phyloP scores from a whole-genome alignment of 2,329 filamentous ascomycete species.

The Aspergillus vadensis region DNA sequence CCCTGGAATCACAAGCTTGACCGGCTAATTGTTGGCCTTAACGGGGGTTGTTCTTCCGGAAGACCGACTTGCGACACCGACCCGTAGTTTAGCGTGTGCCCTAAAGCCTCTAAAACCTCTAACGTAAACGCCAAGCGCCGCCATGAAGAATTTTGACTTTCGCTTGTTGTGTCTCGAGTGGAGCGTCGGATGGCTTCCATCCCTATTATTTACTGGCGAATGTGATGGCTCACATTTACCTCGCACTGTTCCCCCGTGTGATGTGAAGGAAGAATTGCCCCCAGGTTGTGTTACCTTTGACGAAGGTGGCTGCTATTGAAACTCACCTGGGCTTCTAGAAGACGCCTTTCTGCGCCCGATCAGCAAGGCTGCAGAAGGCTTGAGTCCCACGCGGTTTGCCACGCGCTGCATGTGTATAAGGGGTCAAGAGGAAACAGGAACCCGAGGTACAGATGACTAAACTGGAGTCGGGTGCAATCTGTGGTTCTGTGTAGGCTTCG shows the following conservation, averaged over 20 bases:
- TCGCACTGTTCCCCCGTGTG: background rate
- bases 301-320: background rate
- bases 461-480: background rate
- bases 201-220: background rate
- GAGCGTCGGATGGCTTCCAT: background rate
- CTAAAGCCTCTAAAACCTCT: background rate
- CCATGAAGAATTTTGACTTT: constrained; percentile 1
- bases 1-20: background rate
- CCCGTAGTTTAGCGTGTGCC: background rate
- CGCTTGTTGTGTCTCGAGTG: constrained; percentile 2
- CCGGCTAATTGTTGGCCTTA: background rate
- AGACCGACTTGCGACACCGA: background rate
- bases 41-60: background rate
- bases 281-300: background rate
- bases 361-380: background rate
- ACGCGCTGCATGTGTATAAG: background rate
- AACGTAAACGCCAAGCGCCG: background rate
- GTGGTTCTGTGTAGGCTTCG: background rate
- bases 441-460: background rate
- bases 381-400: background rate
- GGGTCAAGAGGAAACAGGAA: too few species aligned
- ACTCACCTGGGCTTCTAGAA: background rate
- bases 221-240: background rate
- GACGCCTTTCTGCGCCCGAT: background rate
- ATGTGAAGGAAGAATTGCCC: background rate